Base-by-base conservation (phyloP, 148 eudicot genomes). In the Pouteria glomerata region DNA sequence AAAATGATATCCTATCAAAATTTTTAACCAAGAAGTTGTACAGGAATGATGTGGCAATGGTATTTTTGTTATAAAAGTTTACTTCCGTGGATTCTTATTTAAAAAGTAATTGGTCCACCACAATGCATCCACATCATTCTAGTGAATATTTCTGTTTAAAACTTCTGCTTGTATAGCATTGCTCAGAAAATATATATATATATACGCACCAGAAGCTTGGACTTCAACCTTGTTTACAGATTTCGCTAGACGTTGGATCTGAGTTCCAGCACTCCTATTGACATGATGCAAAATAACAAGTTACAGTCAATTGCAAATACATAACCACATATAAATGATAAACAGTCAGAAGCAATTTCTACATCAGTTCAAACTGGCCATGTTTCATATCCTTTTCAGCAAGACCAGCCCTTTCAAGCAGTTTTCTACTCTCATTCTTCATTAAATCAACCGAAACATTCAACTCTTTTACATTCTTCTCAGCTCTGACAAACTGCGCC, bases 381-480 rank as follows among this genome's bases (percentile, higher is more conserved):
- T 70, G 83, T 57, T 23, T 75, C 98, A 94, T 91, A 63, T 89
- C 98, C 74, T 83, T 89, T 77, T 91, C 96, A 77, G 98, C 98
- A 78, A 89, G 83, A 69, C 82, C 71, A 55, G 97, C 85, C 81
- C 98, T 89, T 85, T 91, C 91, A 74, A 91, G 85, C 59, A 94
- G 86, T 68, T 94, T 94, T 72, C 65, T 69, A 74, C 91, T 94
- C 83, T 94, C 97, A 41, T 89, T 89, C 82, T 89, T 91, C 87
- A 89, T 89, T 21, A 91, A 35, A 75, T 91, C 93, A 84, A 91
- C 88, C 70, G 97, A 91, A 64, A 89, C 71, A 56, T 67, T 72
- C 80, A 91, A 74, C 78, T 76, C 82, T 47, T 88, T 83, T 61
- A 91, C 84, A 73, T 86, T 88, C 74, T 85, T 88, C 78, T 89